A percentile compares a stretch with the other conserved stretches of the same genome.
phyloP scores from a whole-genome alignment of 2,329 filamentous ascomycete species.

The Penicillium sp. region DNA sequence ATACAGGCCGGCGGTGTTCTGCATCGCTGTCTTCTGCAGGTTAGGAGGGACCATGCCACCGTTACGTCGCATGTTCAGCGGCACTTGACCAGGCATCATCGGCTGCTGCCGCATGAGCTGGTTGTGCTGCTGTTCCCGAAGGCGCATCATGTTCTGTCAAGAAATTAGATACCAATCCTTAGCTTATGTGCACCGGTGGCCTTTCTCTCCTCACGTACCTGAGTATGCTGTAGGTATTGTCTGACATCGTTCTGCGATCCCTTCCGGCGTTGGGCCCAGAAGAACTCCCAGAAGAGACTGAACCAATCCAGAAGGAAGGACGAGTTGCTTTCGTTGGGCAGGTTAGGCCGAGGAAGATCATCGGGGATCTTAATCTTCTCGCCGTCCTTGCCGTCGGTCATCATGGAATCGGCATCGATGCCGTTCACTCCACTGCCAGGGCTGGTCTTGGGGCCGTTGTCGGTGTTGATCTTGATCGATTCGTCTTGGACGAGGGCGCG shows the following conservation, averaged over 20 bases:
- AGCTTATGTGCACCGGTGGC: constrained; percentile 8
- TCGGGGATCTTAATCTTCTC: constrained; percentile 70
- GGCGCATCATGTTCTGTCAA: constrained; percentile 60
- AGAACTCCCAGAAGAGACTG: constrained; percentile 95
- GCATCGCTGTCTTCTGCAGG: constrained; percentile 72
- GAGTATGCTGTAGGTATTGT: constrained; percentile 77
- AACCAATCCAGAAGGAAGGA: constrained; percentile 98
- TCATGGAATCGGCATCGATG: constrained; percentile 71
- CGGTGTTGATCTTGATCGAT: constrained; percentile 56
- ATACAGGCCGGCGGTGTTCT: constrained; percentile 53
- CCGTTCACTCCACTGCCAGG: constrained; percentile 72
- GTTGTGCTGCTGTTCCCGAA: constrained; percentile 74
- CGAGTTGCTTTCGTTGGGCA: constrained; percentile 61
- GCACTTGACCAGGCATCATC: constrained; percentile 55
- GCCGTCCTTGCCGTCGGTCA: constrained; percentile 78
- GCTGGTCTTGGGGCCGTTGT: constrained; percentile 61
- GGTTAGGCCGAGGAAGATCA: constrained; percentile 65
- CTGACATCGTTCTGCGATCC: constrained; percentile 62
- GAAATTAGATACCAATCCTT: background rate
- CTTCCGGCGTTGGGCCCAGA: constrained; percentile 73
- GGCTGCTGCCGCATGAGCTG: constrained; percentile 73
- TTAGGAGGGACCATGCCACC: constrained; percentile 39
- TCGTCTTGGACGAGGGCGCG: constrained; percentile 68
- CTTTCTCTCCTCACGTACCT: constrained; percentile 54
- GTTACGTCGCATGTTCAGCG: constrained; percentile 59